A percentile compares a stretch with the other conserved stretches of the same genome.
Conservation (phyloP, 345 rosid species). For the Bruguiera sexangula region DNA sequence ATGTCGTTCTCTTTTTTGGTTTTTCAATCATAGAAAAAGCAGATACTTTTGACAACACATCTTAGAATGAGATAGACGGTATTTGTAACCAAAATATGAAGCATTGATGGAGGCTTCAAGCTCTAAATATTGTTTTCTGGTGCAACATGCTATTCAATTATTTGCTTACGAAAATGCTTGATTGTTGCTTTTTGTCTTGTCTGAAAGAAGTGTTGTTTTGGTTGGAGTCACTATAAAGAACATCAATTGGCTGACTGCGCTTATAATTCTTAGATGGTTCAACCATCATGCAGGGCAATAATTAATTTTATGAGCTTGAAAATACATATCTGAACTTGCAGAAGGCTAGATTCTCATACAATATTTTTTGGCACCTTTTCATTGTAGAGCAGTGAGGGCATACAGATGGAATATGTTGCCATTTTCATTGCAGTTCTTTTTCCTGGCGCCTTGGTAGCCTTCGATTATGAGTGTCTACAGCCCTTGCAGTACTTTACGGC, state of each 20-base stretch:
- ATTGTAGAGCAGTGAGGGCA: slow-evolving; percentile 77
- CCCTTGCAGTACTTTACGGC: slow-evolving; percentile 45
- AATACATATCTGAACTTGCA: slow-evolving; percentile 10
- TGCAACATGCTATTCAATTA: too few species aligned
- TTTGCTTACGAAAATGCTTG: too few species aligned
- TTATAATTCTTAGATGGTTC: too few species aligned
- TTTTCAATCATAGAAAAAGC: background rate
- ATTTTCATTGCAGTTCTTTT: slow-evolving; percentile 74
- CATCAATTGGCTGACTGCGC: too few species aligned
- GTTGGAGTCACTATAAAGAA: too few species aligned
- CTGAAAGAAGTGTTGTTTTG: too few species aligned
- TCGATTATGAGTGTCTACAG: slow-evolving; percentile 55
- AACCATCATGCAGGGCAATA: background rate
- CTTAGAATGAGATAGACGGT: too few species aligned
- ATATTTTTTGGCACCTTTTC: slow-evolving; percentile 38
- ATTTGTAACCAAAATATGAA: too few species aligned
- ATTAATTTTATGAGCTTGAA: slow-evolving; percentile 10
- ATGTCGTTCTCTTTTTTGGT: background rate
- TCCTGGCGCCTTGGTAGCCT: slow-evolving; percentile 93
- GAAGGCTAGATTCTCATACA: slow-evolving; percentile 27
- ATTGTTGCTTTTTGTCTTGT: too few species aligned
- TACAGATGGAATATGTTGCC: slow-evolving; percentile 76
- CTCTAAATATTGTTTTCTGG: too few species aligned
- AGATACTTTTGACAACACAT: too few species aligned
- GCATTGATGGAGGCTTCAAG: too few species aligned